Percentiles rank a stretch among this genome's conserved stretches.
Conservation (phyloP, 331 rosid species). For the Ulmus americana region DNA sequence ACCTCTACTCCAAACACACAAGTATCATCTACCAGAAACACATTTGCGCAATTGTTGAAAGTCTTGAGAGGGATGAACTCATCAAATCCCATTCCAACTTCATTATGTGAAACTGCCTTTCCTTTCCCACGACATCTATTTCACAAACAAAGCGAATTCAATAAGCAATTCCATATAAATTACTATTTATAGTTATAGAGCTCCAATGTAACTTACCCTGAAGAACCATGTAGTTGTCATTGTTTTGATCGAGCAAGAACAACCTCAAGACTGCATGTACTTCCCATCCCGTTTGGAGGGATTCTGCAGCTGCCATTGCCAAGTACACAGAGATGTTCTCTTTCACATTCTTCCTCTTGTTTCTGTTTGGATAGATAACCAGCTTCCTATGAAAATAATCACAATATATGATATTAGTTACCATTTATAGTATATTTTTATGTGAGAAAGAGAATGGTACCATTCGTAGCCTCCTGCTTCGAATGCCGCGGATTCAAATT, state of each 20-base stretch:
- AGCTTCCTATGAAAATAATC: conserved; percentile 43
- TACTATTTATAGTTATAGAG: background rate
- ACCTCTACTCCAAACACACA: conserved; percentile 71
- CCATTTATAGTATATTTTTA: background rate
- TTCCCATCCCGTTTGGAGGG: conserved; percentile 41
- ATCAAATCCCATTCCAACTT: conserved; percentile 53
- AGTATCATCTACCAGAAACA: conserved; percentile 42
- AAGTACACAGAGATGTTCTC: conserved; percentile 56
- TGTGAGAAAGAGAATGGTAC: conserved; percentile 20
- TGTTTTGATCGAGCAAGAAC: conserved; percentile 49
- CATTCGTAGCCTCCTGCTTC: conserved; percentile 76
- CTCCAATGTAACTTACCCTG: conserved; percentile 29
- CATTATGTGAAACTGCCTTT: conserved; percentile 41
- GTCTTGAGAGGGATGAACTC: conserved; percentile 39
- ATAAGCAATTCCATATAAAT: background rate
- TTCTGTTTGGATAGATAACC: conserved; percentile 54
- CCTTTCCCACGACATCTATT: conserved; percentile 35
- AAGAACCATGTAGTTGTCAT: conserved; percentile 39
- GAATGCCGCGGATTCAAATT: conserved; percentile 48
- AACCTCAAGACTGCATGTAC: conserved; percentile 39
- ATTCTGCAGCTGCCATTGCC: conserved; percentile 34
- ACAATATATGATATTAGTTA: background rate
- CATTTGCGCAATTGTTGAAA: conserved; percentile 40
- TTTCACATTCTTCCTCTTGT: conserved; percentile 45
- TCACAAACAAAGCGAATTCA: background rate